These are phyloP conservation scores for Telfairia occidentalis DNA, from an alignment of 331 rosid genomes.

Conservation along the genomic window DNA sequence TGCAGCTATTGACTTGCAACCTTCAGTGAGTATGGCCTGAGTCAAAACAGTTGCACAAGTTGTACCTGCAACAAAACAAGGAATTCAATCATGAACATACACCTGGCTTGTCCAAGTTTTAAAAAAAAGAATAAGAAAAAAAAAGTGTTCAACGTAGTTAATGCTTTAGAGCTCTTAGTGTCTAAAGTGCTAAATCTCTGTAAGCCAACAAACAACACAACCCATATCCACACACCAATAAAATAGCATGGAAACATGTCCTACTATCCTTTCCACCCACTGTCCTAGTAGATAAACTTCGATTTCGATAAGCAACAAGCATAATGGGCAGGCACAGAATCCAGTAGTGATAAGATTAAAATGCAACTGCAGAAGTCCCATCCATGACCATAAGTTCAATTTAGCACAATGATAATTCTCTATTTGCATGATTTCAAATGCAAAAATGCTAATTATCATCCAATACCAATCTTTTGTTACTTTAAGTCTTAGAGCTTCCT, in stretches of 20 bases:
- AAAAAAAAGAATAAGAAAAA: too few relatives aligned
- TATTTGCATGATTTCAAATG: background rate
- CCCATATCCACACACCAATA: background rate
- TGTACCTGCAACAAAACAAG: constrained; percentile 58
- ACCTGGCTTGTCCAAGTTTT: background rate
- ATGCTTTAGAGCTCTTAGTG: background rate
- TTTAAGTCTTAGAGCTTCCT: background rate
- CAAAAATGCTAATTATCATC: background rate
- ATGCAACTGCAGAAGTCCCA: background rate
- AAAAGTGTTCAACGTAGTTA: background rate
- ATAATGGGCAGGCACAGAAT: background rate
- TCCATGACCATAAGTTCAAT: background rate
- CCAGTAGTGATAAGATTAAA: background rate
- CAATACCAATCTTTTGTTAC: background rate
- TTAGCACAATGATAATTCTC: background rate
- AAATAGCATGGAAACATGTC: background rate
- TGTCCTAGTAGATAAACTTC: background rate
- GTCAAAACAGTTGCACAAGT: constrained; percentile 93
- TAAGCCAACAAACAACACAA: background rate
- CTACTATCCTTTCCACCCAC: background rate
- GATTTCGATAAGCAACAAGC: background rate
- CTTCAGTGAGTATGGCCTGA: constrained; percentile 85
- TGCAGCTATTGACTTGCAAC: constrained; percentile 87
- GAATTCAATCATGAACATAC: background rate
- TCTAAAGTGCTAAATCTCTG: background rate